Conservation (phyloP, 495 filamentous ascomycete species). For the Talaromyces ruber region DNA sequence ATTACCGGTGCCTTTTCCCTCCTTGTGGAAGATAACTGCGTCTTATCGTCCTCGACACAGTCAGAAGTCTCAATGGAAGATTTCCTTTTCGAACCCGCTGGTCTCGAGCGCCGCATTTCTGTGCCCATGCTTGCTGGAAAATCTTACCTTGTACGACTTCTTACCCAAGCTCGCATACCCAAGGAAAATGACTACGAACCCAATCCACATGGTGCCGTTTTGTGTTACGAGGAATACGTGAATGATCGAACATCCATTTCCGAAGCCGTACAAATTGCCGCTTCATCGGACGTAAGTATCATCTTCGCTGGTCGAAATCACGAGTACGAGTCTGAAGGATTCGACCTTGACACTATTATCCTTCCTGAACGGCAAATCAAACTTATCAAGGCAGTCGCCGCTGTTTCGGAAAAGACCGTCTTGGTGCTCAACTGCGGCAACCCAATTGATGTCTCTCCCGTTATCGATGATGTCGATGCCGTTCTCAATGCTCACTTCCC, state of each 20-base stretch:
- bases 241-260: slow-evolving; percentile 55
- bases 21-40: not conserved
- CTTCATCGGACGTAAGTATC: slow-evolving; percentile 57
- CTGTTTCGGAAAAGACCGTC: slow-evolving; percentile 28
- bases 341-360: not conserved
- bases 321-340: slow-evolving; percentile 27
- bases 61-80: not conserved
- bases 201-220: slow-evolving; percentile 42
- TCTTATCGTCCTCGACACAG: not conserved
- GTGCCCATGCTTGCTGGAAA: slow-evolving; percentile 49
- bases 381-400: slow-evolving; percentile 25
- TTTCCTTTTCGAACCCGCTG: not conserved
- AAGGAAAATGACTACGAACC: slow-evolving; percentile 72
- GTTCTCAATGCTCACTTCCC: slow-evolving; percentile 31
- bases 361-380: slow-evolving; percentile 22
- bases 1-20: not conserved
- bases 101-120: slow-evolving; percentile 37
- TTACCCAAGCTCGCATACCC: slow-evolving; percentile 40
- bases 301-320: slow-evolving; percentile 66
- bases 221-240: slow-evolving; percentile 14
- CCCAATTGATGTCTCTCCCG: slow-evolving; percentile 30
- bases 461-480: slow-evolving; percentile 25
- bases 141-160: slow-evolving; percentile 26
- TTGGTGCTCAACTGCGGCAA: slow-evolving; percentile 32
- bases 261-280: slow-evolving; percentile 50